Evolutionary conservation across 2,329 filamentous ascomycete genomes (phyloP).

Genomic region (Zopfia rhizophila): DNA sequence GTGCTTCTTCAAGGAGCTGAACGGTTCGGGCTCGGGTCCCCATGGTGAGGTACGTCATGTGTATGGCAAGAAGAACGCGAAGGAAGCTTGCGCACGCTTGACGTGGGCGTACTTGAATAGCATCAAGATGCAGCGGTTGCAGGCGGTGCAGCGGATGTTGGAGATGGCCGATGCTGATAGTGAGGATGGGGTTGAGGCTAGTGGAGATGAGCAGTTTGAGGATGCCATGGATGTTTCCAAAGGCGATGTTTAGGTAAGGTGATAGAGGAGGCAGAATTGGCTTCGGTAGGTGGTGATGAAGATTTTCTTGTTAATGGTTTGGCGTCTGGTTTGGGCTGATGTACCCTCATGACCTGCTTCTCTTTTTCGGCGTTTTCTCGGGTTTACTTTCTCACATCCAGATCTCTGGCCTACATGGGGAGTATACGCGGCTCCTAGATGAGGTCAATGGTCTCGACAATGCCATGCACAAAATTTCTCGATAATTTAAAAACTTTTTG

Average conservation of each 20-base stretch:
- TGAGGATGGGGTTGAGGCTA: conserved; percentile 11
- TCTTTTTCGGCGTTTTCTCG: conserved; percentile 3
- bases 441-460: no score
- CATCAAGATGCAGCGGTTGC: conserved; percentile 39
- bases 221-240: conserved; percentile 22
- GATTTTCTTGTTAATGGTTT: conserved; percentile 6
- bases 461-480: no score
- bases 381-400: conserved; percentile 12
- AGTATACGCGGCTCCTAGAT: no score
- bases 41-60: conserved; percentile 57
- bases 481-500: no score
- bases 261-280: neutral
- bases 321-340: conserved; percentile 1
- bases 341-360: conserved; percentile 3
- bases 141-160: conserved; percentile 28
- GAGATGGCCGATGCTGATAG: conserved; percentile 12
- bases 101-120: conserved; percentile 53
- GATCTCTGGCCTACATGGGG: no score
- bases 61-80: conserved; percentile 61
- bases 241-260: neutral
- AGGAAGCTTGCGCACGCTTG: conserved; percentile 58
- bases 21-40: conserved; percentile 27
- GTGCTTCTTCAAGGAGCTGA: conserved; percentile 44
- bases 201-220: conserved; percentile 22
- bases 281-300: conserved; percentile 1